These are phyloP conservation scores for Trichoderma sp. DNA, from an alignment of 2,329 filamentous ascomycete species.

Conservation along the genomic window DNA sequence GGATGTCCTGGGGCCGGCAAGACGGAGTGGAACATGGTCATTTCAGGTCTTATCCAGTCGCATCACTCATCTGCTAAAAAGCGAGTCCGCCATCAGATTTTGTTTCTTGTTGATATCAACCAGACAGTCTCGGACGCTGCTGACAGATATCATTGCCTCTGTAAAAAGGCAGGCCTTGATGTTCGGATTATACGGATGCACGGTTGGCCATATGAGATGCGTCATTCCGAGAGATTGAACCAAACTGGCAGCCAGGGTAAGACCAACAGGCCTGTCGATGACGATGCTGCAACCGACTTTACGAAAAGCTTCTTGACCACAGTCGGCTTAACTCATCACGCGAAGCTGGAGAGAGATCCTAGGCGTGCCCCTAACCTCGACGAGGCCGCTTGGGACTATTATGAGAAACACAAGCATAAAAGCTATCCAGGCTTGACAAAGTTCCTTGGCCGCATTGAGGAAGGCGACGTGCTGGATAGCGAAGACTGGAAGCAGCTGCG, in stretches of 20 bases:
- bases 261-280: neutral
- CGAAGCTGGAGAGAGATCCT: constrained; percentile 27
- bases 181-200: constrained; percentile 47
- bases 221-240: constrained; percentile 40
- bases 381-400: constrained; percentile 49
- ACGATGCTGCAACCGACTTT: constrained; percentile 38
- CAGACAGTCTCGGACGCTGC: constrained; percentile 52
- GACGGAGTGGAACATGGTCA: constrained; percentile 51
- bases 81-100: constrained; percentile 40
- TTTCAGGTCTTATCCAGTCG: constrained; percentile 46
- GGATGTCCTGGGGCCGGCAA: constrained; percentile 55
- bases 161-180: constrained; percentile 42
- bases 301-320: constrained; percentile 42
- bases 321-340: constrained; percentile 33
- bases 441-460: constrained; percentile 43
- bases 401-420: constrained; percentile 39
- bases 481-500: constrained; percentile 40
- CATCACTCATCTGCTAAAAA: constrained; percentile 35
- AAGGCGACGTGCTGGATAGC: constrained; percentile 34
- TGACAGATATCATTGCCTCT: constrained; percentile 46
- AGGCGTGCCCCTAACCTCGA: constrained; percentile 47
- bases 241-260: constrained; percentile 7
- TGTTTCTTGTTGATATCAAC: constrained; percentile 55
- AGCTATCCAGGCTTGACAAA: constrained; percentile 43
- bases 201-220: constrained; percentile 46